Evolutionary conservation across 768 basidiomycete genomes (phyloP).

Genomic region (Leccinum longicurvipes): DNA sequence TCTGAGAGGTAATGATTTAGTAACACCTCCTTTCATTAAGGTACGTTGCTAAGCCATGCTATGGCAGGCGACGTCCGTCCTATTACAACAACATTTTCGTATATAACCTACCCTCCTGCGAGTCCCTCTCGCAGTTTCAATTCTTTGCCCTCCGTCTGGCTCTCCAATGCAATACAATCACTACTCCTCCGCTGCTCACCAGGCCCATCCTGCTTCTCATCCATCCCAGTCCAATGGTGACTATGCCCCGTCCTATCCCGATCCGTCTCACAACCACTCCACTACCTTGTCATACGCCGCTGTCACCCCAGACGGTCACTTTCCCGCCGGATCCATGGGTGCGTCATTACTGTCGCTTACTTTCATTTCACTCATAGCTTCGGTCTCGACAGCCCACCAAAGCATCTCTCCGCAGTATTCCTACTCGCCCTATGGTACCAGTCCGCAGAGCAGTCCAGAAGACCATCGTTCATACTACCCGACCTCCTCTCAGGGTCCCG

Average conservation of each 20-base stretch:
- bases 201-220: slow-evolving; percentile 16
- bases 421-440: slow-evolving; percentile 21
- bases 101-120: slow-evolving; percentile 28
- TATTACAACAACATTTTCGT: slow-evolving; percentile 32
- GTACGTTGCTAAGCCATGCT: slow-evolving; percentile 36
- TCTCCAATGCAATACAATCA: slow-evolving; percentile 29
- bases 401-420: slow-evolving; percentile 14
- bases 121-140: slow-evolving; percentile 10
- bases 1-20: slow-evolving; percentile 37
- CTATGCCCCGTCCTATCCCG: slow-evolving; percentile 20
- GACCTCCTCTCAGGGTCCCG: slow-evolving; percentile 12
- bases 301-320: slow-evolving; percentile 16
- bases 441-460: slow-evolving; percentile 16
- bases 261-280: slow-evolving; percentile 25
- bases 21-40: slow-evolving; percentile 36
- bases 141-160: not conserved
- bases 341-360: slow-evolving; percentile 15
- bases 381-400: slow-evolving; percentile 20
- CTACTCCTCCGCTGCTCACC: slow-evolving; percentile 21
- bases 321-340: slow-evolving; percentile 27
- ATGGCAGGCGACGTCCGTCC: slow-evolving; percentile 34
- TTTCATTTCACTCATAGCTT: slow-evolving; percentile 7
- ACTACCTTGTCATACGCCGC: slow-evolving; percentile 25
- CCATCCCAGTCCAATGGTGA: slow-evolving; percentile 21
- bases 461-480: slow-evolving; percentile 27